Evolutionary conservation across 805 yeast species (phyloP).

Genomic region (Ogataea saltuana): DNA sequence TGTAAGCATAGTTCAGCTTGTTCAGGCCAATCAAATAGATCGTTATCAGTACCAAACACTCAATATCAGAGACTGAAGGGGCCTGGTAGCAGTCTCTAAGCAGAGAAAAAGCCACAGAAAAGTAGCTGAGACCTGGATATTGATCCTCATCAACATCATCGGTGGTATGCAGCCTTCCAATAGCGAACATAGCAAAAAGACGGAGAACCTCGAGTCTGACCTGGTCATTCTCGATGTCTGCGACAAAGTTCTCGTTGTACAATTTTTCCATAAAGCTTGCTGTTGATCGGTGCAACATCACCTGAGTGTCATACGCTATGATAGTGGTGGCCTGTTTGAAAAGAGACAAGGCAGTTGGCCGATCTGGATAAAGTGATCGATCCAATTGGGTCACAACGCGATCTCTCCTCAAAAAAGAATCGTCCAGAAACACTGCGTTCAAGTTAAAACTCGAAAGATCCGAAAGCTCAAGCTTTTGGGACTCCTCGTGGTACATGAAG

Average conservation of each 20-base stretch:
- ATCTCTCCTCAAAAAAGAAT: slow-evolving; percentile 6
- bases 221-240: background rate
- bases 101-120: slow-evolving; percentile 4
- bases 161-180: slow-evolving; percentile 11
- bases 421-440: slow-evolving; percentile 11
- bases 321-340: slow-evolving; percentile 7
- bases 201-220: slow-evolving; percentile 1
- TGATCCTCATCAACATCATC: slow-evolving; percentile 9
- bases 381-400: background rate
- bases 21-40: slow-evolving; percentile 10
- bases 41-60: slow-evolving; percentile 3
- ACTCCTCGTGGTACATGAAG: no score
- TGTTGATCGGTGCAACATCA: slow-evolving; percentile 11
- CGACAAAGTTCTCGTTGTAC: slow-evolving; percentile 1
- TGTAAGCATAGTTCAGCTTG: slow-evolving; percentile 9
- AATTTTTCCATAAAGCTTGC: slow-evolving; percentile 1
- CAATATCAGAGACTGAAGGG: slow-evolving; percentile 6
- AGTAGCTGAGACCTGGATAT: slow-evolving; percentile 12
- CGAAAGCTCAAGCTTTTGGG: background rate
- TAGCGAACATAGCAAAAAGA: slow-evolving; percentile 8
- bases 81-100: slow-evolving; percentile 4
- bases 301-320: slow-evolving; percentile 9
- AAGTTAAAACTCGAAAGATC: slow-evolving; percentile 5
- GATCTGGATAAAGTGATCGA: background rate
- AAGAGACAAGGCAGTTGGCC: background rate